Evolutionary conservation across 2,329 filamentous ascomycete species (phyloP).

Genomic region (Pyrenophora graminea): DNA sequence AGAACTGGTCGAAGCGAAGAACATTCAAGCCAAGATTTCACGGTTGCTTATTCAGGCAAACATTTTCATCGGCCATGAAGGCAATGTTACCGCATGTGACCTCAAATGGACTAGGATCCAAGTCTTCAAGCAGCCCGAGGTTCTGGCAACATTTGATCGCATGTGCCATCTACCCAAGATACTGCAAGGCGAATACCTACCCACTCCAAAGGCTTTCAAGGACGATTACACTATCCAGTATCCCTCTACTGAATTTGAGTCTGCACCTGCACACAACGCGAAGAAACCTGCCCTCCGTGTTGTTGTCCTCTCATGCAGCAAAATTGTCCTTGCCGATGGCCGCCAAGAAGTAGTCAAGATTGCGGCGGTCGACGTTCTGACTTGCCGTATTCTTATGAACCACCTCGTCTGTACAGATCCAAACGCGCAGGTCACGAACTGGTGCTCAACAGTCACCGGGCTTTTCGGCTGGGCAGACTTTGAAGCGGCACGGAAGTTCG

Average conservation of each 20-base stretch:
- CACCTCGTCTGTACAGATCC: slow-evolving; percentile 38
- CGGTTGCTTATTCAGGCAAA: slow-evolving; percentile 37
- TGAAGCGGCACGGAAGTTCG: slow-evolving; percentile 29
- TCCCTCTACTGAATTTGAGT: slow-evolving; percentile 24
- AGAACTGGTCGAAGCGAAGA: slow-evolving; percentile 34
- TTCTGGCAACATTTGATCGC: slow-evolving; percentile 25
- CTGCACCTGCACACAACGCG: slow-evolving; percentile 19
- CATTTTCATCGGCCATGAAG: slow-evolving; percentile 32
- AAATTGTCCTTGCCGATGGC: slow-evolving; percentile 28
- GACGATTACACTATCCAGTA: slow-evolving; percentile 26
- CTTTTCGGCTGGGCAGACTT: slow-evolving; percentile 29
- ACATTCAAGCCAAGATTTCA: slow-evolving; percentile 28
- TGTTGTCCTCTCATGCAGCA: slow-evolving; percentile 37
- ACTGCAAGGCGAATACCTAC: slow-evolving; percentile 36
- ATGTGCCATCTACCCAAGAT: slow-evolving; percentile 35
- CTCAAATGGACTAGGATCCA: slow-evolving; percentile 35
- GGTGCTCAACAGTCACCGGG: slow-evolving; percentile 33
- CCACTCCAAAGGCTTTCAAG: slow-evolving; percentile 30
- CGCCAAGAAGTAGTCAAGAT: slow-evolving; percentile 38
- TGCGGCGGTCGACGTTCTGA: slow-evolving; percentile 37
- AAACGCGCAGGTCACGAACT: slow-evolving; percentile 26
- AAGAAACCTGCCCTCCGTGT: slow-evolving; percentile 21
- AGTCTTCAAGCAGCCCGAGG: slow-evolving; percentile 23
- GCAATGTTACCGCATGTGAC: slow-evolving; percentile 29
- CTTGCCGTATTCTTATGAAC: slow-evolving; percentile 39